Evolutionary conservation across 2,329 filamentous ascomycete genomes (phyloP).

Genomic region (Pseudogymnoascus sp.): DNA sequence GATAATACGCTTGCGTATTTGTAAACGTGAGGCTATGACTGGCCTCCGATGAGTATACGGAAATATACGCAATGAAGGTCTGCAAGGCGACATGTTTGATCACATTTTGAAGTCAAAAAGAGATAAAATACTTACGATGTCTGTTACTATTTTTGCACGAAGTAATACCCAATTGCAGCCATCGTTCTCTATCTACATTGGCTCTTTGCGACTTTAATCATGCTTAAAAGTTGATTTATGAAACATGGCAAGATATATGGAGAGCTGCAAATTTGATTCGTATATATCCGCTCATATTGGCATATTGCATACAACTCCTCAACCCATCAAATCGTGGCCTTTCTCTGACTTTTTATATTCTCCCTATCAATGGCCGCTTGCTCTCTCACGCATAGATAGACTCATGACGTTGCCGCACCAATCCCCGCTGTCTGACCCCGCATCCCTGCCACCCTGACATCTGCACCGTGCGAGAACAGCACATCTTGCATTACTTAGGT

Average conservation of each 20-base stretch:
- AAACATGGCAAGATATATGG: background rate
- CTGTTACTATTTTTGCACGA: background rate
- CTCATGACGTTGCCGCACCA: conserved; percentile 6
- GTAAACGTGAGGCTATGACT: background rate
- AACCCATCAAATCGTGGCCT: background rate
- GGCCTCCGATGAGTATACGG: background rate
- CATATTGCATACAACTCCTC: background rate
- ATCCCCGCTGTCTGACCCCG: conserved; percentile 4
- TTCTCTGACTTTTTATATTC: conserved; percentile 1
- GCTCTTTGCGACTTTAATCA: background rate
- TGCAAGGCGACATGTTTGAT: background rate
- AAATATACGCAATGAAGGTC: background rate
- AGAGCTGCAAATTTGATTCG: background rate
- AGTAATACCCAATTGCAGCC: background rate
- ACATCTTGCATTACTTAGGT: conserved; percentile 8
- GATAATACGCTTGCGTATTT: conserved; percentile 63
- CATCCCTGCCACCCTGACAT: conserved; percentile 5
- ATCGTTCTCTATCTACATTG: background rate
- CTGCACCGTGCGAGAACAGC: conserved; percentile 5
- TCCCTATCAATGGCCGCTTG: conserved; percentile 7
- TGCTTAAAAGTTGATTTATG: background rate
- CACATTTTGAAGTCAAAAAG: background rate
- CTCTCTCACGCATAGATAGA: background rate
- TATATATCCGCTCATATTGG: background rate
- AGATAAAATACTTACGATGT: background rate